Base-by-base conservation (phyloP, 169 alveolate species). In the Plasmodium ovale region DNA sequence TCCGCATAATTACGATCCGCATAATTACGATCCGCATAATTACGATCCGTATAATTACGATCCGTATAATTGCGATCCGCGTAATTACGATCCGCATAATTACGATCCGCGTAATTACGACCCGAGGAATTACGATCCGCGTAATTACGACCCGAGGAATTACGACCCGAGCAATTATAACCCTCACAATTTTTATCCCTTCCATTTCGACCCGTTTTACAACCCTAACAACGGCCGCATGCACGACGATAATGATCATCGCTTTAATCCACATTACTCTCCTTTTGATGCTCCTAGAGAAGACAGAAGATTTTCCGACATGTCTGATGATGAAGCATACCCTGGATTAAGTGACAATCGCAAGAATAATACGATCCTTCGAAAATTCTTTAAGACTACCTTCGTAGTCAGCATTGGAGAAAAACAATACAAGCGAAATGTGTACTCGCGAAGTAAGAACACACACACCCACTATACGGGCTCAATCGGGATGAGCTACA, bases 401-500 rank as follows among this genome's bases (percentile, higher is more conserved):
- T 37, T 77, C 5, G 10, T 25, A 5, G 49, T 62, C 0, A 60
- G 21, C 2, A 77, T 77, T 12, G 88, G 88, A 6, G 37, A 77
- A 21, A 39, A 31, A 21, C 37, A 33, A 27, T 77, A 60, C 37
- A 77, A 62, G 35, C 49, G 88, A 39, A 25, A 33, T 35, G 62
- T 77, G 0, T 27, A 44, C 37, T 42, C 62, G 23, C 37, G 31
- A 62, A 77, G 88, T 77, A n/a, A n/a, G n/a, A n/a, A n/a, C n/a
- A n/a, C n/a, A n/a, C n/a, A n/a, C n/a, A n/a, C n/a, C n/a, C n/a
- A n/a, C n/a, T n/a, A n/a, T n/a, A n/a, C n/a, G n/a, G n/a, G n/a
- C n/a, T n/a, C n/a, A n/a, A n/a, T n/a, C n/a, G n/a, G n/a, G n/a
- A n/a, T n/a, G n/a, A n/a, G n/a, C n/a, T n/a, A n/a, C n/a, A n/a